Evolutionary conservation across 208 protist species (phyloP).

Genomic region (Naegleria fowleri): DNA sequence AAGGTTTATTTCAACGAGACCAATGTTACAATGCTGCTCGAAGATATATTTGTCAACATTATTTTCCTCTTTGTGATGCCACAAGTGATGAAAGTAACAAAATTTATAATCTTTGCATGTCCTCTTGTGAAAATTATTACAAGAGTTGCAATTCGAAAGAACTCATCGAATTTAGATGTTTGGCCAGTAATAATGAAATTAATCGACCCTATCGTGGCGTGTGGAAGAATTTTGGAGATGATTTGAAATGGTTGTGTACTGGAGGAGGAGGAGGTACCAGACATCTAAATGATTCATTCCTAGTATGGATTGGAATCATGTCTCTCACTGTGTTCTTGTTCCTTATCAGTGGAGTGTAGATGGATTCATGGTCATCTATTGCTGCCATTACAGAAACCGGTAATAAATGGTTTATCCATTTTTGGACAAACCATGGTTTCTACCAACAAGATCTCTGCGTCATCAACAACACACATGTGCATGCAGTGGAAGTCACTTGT

Average conservation of each 20-base stretch:
- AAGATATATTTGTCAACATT: slow-evolving; percentile 2
- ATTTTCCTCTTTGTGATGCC: not conserved
- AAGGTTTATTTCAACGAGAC: not conserved
- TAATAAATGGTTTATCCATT: too few species aligned
- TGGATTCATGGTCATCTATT: too few species aligned
- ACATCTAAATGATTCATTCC: too few species aligned
- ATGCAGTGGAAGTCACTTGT: too few species aligned
- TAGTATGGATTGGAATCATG: too few species aligned
- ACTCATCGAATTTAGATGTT: not conserved
- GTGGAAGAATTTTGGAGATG: not conserved
- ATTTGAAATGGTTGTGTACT: not conserved
- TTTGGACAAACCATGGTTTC: too few species aligned
- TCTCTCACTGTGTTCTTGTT: too few species aligned
- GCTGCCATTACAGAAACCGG: too few species aligned
- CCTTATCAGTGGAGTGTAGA: too few species aligned
- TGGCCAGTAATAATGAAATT: not conserved
- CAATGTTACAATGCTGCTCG: not conserved
- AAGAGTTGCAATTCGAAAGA: not conserved
- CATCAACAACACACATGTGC: too few species aligned
- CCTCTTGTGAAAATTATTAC: not conserved
- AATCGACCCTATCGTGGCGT: not conserved
- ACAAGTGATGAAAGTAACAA: not conserved
- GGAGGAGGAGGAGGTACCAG: too few species aligned
- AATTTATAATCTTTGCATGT: not conserved
- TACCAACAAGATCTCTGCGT: too few species aligned